Percentiles rank a stretch among this genome's conserved stretches.
Evolutionary conservation across 345 rosid genomes (phyloP).

Genomic region (Melaleuca alternifolia): DNA sequence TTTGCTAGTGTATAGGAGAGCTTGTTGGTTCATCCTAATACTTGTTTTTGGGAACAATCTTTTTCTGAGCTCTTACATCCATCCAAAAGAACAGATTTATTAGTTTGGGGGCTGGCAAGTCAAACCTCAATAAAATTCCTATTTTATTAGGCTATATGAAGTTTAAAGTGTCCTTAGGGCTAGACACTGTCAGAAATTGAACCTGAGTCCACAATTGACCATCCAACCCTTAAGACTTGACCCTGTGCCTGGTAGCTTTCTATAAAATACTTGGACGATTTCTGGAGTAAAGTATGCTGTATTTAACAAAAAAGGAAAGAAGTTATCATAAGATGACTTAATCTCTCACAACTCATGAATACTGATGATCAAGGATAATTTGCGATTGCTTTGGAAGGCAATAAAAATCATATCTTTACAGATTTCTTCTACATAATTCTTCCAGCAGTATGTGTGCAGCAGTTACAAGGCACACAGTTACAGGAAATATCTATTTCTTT

Average conservation of each 20-base stretch:
- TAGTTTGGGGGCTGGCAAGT: neutral
- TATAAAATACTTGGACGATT: neutral
- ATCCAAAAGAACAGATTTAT: neutral
- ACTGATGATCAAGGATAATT: neutral
- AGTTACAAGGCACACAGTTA: neutral
- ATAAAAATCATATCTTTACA: neutral
- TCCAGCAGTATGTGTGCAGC: neutral
- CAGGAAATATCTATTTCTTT: neutral
- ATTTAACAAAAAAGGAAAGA: neutral
- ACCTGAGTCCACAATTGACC: neutral
- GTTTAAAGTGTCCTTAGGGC: neutral
- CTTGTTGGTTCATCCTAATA: neutral
- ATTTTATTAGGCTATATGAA: neutral
- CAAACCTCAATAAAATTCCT: neutral
- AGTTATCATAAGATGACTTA: neutral
- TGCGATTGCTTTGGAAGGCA: neutral
- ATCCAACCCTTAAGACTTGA: neutral
- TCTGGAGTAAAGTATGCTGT: neutral
- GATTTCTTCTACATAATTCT: neutral
- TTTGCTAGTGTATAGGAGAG: neutral
- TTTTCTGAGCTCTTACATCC: neutral
- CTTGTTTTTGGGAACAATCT: neutral
- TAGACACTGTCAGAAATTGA: neutral
- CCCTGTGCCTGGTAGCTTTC: neutral
- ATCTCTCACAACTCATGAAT: neutral